Evolutionary conservation across 805 yeast genomes (phyloP).

Genomic region (Yarrowia yakushimensis): DNA sequence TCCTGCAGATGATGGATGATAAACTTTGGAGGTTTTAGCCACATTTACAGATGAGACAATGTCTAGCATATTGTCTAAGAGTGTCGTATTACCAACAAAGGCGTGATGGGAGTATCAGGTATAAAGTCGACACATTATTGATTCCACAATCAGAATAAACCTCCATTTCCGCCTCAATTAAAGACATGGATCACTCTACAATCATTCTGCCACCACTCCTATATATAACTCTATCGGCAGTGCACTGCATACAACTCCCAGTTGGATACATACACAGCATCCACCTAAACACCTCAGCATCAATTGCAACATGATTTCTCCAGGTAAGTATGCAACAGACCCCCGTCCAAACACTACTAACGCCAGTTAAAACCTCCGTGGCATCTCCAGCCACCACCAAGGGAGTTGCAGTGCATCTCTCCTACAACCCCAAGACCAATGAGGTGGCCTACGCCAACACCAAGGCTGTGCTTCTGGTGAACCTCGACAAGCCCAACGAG

Average conservation of each 20-base stretch:
- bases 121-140: background rate
- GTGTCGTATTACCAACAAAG: no score
- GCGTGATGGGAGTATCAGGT: no score
- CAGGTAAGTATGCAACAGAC: background rate
- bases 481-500: slow-evolving; percentile 51
- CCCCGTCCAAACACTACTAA: background rate
- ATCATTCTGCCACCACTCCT: background rate
- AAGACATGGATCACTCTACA: background rate
- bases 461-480: slow-evolving; percentile 69
- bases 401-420: slow-evolving; percentile 65
- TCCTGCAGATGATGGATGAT: background rate
- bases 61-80: background rate
- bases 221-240: background rate
- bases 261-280: background rate
- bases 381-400: slow-evolving; percentile 78
- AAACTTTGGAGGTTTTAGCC: background rate
- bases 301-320: slow-evolving; percentile 8
- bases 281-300: slow-evolving; percentile 1
- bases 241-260: background rate
- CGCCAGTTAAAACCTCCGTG: slow-evolving; percentile 46
- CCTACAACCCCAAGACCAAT: slow-evolving; percentile 67
- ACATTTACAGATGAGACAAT: background rate
- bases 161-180: background rate
- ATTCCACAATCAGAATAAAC: background rate
- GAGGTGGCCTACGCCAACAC: slow-evolving; percentile 80